Evolutionary conservation across 139 green algal genomes (phyloP).

Genomic region (Chlorella vulgaris): DNA sequence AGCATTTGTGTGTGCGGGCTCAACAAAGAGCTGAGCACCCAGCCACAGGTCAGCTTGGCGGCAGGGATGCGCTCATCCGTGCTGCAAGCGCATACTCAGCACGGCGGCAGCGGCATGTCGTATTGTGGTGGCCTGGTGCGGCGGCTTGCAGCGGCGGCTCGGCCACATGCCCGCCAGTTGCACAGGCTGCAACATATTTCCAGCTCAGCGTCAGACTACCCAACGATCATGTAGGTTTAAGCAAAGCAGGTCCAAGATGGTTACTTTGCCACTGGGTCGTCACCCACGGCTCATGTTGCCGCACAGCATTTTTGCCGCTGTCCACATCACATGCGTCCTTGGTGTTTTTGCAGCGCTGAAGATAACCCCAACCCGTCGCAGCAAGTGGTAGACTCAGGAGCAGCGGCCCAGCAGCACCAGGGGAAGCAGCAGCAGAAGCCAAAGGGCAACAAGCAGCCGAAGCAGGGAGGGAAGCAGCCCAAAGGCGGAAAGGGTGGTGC

Average conservation of each 20-base stretch:
- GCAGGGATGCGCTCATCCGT: background rate
- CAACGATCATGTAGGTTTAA: no score
- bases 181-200: constrained; percentile 14
- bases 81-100: background rate
- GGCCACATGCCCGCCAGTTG: background rate
- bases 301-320: no score
- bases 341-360: background rate
- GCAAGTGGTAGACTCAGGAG: no score
- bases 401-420: constrained; percentile 6
- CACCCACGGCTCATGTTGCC: no score
- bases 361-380: background rate
- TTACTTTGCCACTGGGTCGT: background rate
- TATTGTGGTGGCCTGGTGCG: constrained; percentile 9
- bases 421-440: constrained; percentile 16
- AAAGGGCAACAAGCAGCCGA: constrained; percentile 5
- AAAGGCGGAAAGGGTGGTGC: constrained; percentile 34
- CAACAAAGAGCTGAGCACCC: no score
- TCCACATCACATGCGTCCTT: no score
- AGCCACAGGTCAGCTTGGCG: no score
- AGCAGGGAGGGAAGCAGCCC: constrained; percentile 12
- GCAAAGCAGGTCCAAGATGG: no score
- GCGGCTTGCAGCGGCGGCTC: constrained; percentile 3
- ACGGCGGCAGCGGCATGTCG: constrained; percentile 15
- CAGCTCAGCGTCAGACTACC: constrained; percentile 5
- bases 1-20: no score